phyloP scores from a whole-genome alignment of 306 rosid species.

The Fagus crenata region DNA sequence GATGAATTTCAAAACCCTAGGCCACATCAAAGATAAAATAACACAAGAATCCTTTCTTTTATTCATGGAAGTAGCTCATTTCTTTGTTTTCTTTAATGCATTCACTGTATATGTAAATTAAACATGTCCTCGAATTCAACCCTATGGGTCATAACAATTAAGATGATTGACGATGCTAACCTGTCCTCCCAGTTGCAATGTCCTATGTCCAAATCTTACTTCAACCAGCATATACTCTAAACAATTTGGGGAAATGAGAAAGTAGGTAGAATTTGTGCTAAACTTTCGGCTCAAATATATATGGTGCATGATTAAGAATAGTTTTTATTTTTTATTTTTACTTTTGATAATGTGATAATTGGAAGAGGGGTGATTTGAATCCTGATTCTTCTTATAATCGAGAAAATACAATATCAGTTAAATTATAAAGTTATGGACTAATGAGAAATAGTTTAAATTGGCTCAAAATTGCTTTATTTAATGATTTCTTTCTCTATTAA shows the following conservation, averaged over 20 bases:
- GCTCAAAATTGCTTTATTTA: too few relatives aligned
- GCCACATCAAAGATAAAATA: slow-evolving; percentile 30
- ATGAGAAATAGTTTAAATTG: too few relatives aligned
- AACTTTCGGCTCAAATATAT: too few relatives aligned
- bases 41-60: neutral
- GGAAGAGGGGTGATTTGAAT: too few relatives aligned
- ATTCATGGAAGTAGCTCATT: neutral
- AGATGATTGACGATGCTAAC: slow-evolving; percentile 30
- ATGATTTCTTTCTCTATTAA: too few relatives aligned
- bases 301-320: too few relatives aligned
- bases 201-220: slow-evolving; percentile 16
- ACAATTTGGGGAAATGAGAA: neutral
- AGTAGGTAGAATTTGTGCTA: too few relatives aligned
- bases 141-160: slow-evolving; percentile 20
- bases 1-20: slow-evolving; percentile 27
- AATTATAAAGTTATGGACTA: too few relatives aligned
- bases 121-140: slow-evolving; percentile 25
- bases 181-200: slow-evolving; percentile 20
- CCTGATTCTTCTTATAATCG: too few relatives aligned
- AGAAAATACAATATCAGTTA: too few relatives aligned
- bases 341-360: too few relatives aligned
- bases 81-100: slow-evolving; percentile 11
- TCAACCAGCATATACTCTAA: slow-evolving; percentile 4
- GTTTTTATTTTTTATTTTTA: too few relatives aligned
- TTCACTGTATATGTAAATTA: neutral